Base-by-base conservation (phyloP, 768 basidiomycete species). In the Trametes cubensis region DNA sequence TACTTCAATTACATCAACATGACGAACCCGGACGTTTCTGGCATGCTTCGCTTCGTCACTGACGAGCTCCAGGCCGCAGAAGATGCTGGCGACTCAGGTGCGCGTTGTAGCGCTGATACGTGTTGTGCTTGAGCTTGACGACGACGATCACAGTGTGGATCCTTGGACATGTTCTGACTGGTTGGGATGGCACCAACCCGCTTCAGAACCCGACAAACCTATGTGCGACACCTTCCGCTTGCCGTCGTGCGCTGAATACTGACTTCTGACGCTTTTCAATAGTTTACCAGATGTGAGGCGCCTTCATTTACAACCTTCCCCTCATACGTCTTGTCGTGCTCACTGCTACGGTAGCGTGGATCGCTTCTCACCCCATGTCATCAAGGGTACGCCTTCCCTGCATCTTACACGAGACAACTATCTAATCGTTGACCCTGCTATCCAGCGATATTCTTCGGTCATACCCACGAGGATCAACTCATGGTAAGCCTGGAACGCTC, bases 1-100 rank as follows among this genome's bases (percentile, higher is more conserved):
- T 85, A 82, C 65, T 89, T 90, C 75, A 88, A 87, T 71, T 92
- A 87, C 68, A 86, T 92, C 75, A 89, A 92, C 67, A 79, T 89
- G 69, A 85, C 85, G 21, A 71, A 82, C 26, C 82, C 86, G 14
- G 90, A 92, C 72, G 78, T 78, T 42, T 90, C 88, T 48, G 89
- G 90, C 20, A 88, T 91, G 85, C 76, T 92, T 67, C 80, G 87
- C 40, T 91, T 90, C 74, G 67, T 92, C 64, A 91, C 90, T 5
- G 85, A 90, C 61, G 88, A 92, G 70, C 75, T 92, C 14, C 90
- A 92, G 71, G 85, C 79, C 55, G 89, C 90, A 10, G 90, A 92
- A 72, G 90, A 92, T 69, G 79, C 80, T 23, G 86, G 89, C 8
- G 89, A 91, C 56, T 78, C 87, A 67, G 89, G 88, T 85, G 62